A percentile compares a stretch with the other conserved stretches of the same genome.
phyloP scores from a whole-genome alignment of 805 yeast species.

The Yarrowia divulgata region DNA sequence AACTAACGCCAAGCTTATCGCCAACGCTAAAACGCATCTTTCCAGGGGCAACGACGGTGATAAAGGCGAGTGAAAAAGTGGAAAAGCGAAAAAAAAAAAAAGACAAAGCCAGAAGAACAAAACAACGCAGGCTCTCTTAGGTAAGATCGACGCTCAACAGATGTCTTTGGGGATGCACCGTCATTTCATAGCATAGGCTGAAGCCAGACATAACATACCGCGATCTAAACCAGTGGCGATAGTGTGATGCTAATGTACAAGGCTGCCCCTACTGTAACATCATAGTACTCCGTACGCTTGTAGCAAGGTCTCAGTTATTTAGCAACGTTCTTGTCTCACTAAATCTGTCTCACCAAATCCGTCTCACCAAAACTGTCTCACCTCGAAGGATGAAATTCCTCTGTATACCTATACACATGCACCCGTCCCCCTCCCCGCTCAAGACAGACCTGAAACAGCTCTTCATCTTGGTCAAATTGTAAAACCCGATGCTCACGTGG shows the following conservation, averaged over 20 bases:
- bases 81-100: not conserved
- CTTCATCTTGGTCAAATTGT: constrained; percentile 20
- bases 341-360: not conserved
- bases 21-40: constrained; percentile 4
- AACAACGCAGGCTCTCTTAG: constrained; percentile 2
- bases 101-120: not conserved
- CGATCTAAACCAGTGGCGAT: too few relatives aligned
- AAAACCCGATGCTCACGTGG: constrained; percentile 5
- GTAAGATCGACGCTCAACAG: constrained; percentile 24
- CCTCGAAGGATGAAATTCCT: not conserved
- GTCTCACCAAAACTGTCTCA: not conserved
- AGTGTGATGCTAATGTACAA: too few relatives aligned
- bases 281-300: too few relatives aligned
- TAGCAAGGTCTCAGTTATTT: too few relatives aligned
- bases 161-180: too few relatives aligned
- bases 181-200: too few relatives aligned
- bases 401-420: constrained; percentile 21
- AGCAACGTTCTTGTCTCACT: constrained; percentile 2
- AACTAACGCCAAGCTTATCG: constrained; percentile 14
- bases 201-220: too few relatives aligned
- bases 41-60: constrained; percentile 20
- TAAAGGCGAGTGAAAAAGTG: not conserved
- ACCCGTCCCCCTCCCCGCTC: not conserved
- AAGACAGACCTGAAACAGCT: constrained; percentile 19
- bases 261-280: not conserved